Evolutionary conservation across 768 basidiomycete species (phyloP), one percentile per base, ranked within the genome.

Genomic region (Collybia sordida): DNA sequence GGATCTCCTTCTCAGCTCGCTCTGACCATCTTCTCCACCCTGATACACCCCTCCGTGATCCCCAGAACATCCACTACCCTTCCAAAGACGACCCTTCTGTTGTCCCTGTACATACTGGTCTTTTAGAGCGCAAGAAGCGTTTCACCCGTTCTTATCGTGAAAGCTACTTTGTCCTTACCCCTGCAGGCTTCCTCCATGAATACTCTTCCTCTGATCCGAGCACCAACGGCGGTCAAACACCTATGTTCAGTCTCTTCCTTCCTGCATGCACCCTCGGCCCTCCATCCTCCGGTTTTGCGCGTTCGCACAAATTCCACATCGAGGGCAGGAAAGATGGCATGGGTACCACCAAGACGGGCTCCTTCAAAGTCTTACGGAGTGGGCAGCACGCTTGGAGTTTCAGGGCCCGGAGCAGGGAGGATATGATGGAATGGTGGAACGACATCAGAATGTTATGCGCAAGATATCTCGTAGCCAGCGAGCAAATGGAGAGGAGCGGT

Each of bases 391-490:
- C 91, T 23, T 98, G 90, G 85, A 90, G 85, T 42, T 98, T 99
- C 78, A 80, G 93, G 28, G 81, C 90, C 40, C 73, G 96, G 52
- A 88, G 85, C 51, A 83, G 89, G 56, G 96, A 98, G 55, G 96
- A 98, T 58, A 93, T 98, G 93, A 93, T 98, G 93, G 97, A 99
- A 72, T 97, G 97, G 92, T 99, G 97, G 97, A 98, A 98, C 63
- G 97, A 98, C 64, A 77, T 95, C 35, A 71, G 91, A 53, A 94
- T 95, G 92, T 73, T 96, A 35, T 95, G 93, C 60, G 93, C 94
- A 18, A 70, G 93, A 54, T 98, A 97, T 65, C 79, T 99, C 46
- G 92, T 98, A 35, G 93, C 94, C 27, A 90, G 88, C 56, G 97
- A 98, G 72, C 80, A 84, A 64, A 89, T 98, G 71, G 92, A 97